Percentiles rank a stretch among this genome's conserved stretches.
phyloP scores from a whole-genome alignment of 2,329 filamentous ascomycete genomes.

The Botrytis sinoallii region DNA sequence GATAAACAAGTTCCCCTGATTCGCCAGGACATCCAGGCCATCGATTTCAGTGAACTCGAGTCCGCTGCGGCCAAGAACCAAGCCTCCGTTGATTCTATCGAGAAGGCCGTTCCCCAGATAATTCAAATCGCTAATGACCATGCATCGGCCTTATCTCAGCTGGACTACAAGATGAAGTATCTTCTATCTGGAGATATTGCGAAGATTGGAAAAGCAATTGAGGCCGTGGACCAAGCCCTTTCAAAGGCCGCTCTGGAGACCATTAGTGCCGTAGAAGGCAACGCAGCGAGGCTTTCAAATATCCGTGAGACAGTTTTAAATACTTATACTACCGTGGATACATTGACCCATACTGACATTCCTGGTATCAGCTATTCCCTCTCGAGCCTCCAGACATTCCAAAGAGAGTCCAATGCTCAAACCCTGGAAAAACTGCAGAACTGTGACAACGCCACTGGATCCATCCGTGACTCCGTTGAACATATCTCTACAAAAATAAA shows the following conservation, averaged over 20 bases:
- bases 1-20: slow-evolving; percentile 22
- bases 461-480: slow-evolving; percentile 22
- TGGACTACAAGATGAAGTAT: slow-evolving; percentile 20
- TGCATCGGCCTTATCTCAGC: slow-evolving; percentile 14
- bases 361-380: slow-evolving; percentile 22
- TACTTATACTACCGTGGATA: slow-evolving; percentile 21
- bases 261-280: slow-evolving; percentile 19
- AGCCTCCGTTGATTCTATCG: slow-evolving; percentile 18
- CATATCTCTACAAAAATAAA: slow-evolving; percentile 20
- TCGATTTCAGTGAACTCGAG: slow-evolving; percentile 20
- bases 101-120: slow-evolving; percentile 16
- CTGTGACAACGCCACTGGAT: slow-evolving; percentile 16
- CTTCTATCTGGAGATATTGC: slow-evolving; percentile 18
- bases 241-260: slow-evolving; percentile 20
- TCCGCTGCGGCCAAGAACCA: slow-evolving; percentile 13
- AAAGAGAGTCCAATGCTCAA: slow-evolving; percentile 20
- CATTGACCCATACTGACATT: slow-evolving; percentile 21
- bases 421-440: slow-evolving; percentile 19
- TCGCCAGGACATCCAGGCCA: slow-evolving; percentile 21
- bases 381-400: slow-evolving; percentile 18
- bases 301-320: slow-evolving; percentile 21
- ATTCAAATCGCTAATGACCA: slow-evolving; percentile 20
- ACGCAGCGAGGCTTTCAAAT: slow-evolving; percentile 19
- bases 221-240: slow-evolving; percentile 19
- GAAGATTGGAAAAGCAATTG: slow-evolving; percentile 21